Base-by-base conservation (phyloP, 2,329 filamentous ascomycete genomes). In the Claviceps quebecensis region DNA sequence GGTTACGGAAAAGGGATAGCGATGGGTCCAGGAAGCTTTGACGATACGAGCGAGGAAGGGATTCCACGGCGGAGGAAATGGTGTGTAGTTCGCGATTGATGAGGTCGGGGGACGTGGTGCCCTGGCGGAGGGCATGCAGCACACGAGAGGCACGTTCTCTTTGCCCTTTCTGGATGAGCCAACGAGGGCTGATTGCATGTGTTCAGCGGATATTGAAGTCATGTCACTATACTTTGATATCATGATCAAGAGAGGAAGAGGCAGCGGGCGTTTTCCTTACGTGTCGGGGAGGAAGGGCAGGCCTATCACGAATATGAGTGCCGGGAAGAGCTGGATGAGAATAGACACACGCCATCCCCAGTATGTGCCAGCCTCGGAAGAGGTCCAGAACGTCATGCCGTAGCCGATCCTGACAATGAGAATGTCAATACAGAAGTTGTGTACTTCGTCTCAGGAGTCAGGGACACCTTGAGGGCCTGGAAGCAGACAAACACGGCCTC, bases 281-380 rank as follows among this genome's bases (percentile, higher is more conserved):
- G 74, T 76, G 55, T 80, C 77, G 2, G 75, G 75, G 22, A 75
- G 62, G 40, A 75, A 74, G 0, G 74, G 75, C 2, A 80, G 62
- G 0, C 76, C 75, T 6, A 63, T 46, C 13, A 70, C 66, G 54
- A 80, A 80, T 11, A 75, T 55, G 7, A 69, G 26, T 16, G 73
- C 73, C 0, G 76, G 77, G 2, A 78, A 62, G 43, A 76, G 69
- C 55, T 79, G 73, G 2, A 77, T 54, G 2, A 73, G 67, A 36
- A 80, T 69, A 0, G 74, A 76, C 9, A 74, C 59, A 7, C 77
- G 69, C 77, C 77, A 80, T 23, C 73, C 73, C 49, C 72, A 69
- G 44, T 67, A 65, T 11, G 63, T 59, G n/a, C 75, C 73, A 2
- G 62, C 60, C 0, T 64, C 57, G 2, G 60, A 59, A 9, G 40